These are phyloP conservation scores for Kodamaea plutei DNA, from an alignment of 1,139 yeast species.

Conservation along the genomic window DNA sequence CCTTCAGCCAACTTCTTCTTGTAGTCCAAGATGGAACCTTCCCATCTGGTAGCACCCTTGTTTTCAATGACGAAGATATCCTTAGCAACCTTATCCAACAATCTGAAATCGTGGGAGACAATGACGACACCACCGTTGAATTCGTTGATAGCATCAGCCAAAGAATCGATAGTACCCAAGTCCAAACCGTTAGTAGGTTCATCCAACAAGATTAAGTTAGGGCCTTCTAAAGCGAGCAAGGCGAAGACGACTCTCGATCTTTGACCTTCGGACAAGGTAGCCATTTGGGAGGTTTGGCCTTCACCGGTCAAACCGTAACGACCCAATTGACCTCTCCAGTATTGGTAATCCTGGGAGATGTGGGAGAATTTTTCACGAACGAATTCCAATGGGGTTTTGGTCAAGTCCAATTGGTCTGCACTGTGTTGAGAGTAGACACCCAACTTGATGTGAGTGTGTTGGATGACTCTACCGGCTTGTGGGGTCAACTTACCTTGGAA, in stretches of 20 bases:
- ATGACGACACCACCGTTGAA: slow-evolving; percentile 98
- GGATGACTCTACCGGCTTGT: slow-evolving; percentile 90
- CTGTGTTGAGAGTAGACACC: slow-evolving; percentile 99
- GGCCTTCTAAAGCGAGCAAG: slow-evolving; percentile 87
- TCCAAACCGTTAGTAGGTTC: slow-evolving; percentile 99
- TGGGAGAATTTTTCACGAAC: slow-evolving; percentile 89
- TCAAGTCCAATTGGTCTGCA: slow-evolving; percentile 94
- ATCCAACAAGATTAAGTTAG: slow-evolving; percentile 91
- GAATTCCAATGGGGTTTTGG: slow-evolving; percentile 92
- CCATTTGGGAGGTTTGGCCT: slow-evolving; percentile 98
- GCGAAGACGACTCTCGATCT: slow-evolving; percentile 99
- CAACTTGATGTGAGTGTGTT: slow-evolving; percentile 95
- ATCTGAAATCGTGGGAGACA: slow-evolving; percentile 98
- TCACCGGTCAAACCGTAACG: slow-evolving; percentile 98
- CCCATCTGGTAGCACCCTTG: slow-evolving; percentile 95
- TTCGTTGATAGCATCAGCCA: slow-evolving; percentile 91
- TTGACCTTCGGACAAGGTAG: slow-evolving; percentile 97
- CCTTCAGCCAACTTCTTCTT: slow-evolving; percentile 89
- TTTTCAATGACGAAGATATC: slow-evolving; percentile 94
- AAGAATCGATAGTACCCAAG: slow-evolving; percentile 94
- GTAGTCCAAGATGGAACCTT: slow-evolving; percentile 84
- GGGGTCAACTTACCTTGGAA: slow-evolving; percentile 94
- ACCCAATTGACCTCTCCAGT: slow-evolving; percentile 98
- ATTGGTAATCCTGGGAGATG: slow-evolving; percentile 95
- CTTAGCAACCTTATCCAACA: slow-evolving; percentile 94